Evolutionary conservation across 31 red algal species (phyloP).

Genomic region (Odonthalia washingtoniensis): DNA sequence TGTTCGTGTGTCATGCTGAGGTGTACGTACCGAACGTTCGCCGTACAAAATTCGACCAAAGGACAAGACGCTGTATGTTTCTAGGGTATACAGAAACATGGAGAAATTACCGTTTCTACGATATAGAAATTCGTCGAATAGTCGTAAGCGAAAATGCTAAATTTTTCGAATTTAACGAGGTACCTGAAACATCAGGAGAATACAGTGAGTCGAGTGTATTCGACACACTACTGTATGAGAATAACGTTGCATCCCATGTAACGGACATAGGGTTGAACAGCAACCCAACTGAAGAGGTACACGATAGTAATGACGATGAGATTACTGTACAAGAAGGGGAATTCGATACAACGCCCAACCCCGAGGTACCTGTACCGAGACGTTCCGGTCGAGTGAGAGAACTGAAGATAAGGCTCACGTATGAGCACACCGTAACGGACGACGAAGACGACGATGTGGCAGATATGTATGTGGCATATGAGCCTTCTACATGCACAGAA

Average conservation of each 20-base stretch:
- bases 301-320: background rate
- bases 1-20: constrained; percentile 35
- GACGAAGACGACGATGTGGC: constrained; percentile 1
- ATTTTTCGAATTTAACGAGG: background rate
- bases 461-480: constrained; percentile 14
- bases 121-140: background rate
- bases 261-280: background rate
- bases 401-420: background rate
- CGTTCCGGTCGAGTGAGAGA: background rate
- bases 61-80: constrained; percentile 19
- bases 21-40: constrained; percentile 7
- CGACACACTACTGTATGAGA: background rate
- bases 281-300: background rate
- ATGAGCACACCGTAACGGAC: constrained; percentile 4
- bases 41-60: constrained; percentile 28
- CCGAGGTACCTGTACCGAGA: background rate
- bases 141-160: background rate
- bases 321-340: background rate
- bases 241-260: background rate
- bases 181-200: background rate
- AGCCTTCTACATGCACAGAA: background rate
- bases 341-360: no score
- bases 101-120: background rate
- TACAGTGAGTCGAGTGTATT: background rate
- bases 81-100: background rate